Percentiles rank a stretch among this genome's conserved stretches.
Conservation (phyloP, 176 grass and related monocot genomes). For the Avena eriantha region DNA sequence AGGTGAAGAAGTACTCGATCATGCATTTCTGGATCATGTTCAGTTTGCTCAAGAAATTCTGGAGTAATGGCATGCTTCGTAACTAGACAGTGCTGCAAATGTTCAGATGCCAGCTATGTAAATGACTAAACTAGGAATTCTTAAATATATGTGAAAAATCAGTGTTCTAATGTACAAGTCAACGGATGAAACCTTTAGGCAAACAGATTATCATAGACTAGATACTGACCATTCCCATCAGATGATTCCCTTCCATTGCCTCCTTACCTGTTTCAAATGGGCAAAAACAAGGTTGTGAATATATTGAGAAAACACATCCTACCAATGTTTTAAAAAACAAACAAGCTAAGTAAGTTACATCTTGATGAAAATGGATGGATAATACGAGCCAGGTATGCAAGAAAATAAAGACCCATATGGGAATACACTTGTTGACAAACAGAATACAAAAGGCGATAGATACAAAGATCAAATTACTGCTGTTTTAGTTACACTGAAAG, state of each 20-base stretch:
- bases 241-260: conserved; percentile 98
- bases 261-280: conserved; percentile 71
- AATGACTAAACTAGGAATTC: too few relatives aligned
- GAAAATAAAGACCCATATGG: conserved; percentile 2
- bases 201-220: conserved; percentile 5
- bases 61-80: too few relatives aligned
- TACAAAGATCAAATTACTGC: neutral
- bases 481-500: conserved; percentile 10
- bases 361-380: conserved; percentile 21
- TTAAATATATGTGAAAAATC: too few relatives aligned
- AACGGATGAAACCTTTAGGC: conserved; percentile 27
- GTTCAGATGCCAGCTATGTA: too few relatives aligned
- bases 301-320: conserved; percentile 30
- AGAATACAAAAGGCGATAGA: conserved; percentile 34
- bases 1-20: too few relatives aligned
- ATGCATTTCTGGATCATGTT: too few relatives aligned
- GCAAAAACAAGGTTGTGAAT: conserved; percentile 30
- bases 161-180: too few relatives aligned
- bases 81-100: too few relatives aligned
- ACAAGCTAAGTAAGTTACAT: conserved; percentile 1
- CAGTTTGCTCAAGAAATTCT: too few relatives aligned
- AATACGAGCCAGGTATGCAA: conserved; percentile 22
- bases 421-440: conserved; percentile 11
- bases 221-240: conserved; percentile 91
- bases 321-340: neutral